Conservation (phyloP, 768 basidiomycete genomes). For the Multifurca ochricompacta region DNA sequence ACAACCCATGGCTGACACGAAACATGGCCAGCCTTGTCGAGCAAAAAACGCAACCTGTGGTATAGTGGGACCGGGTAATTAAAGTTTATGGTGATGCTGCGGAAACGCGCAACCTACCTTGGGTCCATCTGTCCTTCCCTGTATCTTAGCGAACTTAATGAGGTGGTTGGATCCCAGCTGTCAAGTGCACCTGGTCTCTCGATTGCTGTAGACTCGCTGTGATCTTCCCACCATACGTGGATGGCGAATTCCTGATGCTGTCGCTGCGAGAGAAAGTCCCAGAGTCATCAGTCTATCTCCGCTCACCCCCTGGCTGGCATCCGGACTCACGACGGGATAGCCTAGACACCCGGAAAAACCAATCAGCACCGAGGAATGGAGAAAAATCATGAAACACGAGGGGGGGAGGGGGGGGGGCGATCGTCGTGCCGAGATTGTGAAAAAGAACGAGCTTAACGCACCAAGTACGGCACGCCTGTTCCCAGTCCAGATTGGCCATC, state of each 20-base stretch:
- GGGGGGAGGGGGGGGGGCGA: too few species aligned
- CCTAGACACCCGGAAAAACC: not conserved
- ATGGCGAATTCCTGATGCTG: conserved; percentile 11
- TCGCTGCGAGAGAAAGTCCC: conserved; percentile 4
- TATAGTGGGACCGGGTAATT: not conserved
- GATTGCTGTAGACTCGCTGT: not conserved
- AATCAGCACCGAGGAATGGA: not conserved
- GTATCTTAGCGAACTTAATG: conserved; percentile 8
- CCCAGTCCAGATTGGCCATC: conserved; percentile 12
- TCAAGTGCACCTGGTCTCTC: not conserved
- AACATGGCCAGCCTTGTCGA: conserved; percentile 9
- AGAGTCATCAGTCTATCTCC: not conserved
- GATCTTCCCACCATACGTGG: conserved; percentile 15
- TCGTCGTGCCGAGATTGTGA: not conserved
- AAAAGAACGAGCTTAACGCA: not conserved
- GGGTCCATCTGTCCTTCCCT: conserved; percentile 11
- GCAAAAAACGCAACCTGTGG: conserved; percentile 12
- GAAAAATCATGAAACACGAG: not conserved
- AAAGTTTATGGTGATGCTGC: not conserved
- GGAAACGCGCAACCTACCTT: not conserved
- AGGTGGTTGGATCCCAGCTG: conserved; percentile 6
- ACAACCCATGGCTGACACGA: conserved; percentile 30
- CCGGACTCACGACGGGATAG: conserved; percentile 13
- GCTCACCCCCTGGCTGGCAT: not conserved
- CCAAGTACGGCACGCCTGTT: not conserved